Evolutionary conservation across 192 early-diverging fungal species (phyloP), one percentile per base, ranked within the genome.

Genomic region (Umbelopsis sp.): DNA sequence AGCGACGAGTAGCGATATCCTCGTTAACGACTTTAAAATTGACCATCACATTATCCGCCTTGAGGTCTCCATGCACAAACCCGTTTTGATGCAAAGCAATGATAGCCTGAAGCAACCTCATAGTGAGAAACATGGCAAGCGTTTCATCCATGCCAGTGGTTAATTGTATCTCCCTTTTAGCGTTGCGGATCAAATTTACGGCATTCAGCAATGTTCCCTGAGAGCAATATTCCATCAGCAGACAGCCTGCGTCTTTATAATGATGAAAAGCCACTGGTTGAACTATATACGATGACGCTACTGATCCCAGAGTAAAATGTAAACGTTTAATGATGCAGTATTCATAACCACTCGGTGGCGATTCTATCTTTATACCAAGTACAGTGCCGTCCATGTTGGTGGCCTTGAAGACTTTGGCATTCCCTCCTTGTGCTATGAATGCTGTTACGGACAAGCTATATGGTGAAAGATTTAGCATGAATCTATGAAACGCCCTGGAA

Each of bases 31-130:
- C 3, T 35, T 33, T 41, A 4, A 41, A 49, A 9, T 10, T n/a
- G 15, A 78, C 15, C 61, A 78, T 64, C 21, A 78, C 15, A 67
- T 82, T 82, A 37, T 78, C 77, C 0, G 66, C 37, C 47, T 79
- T 78, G 23, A 82, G 48, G 64, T 82, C 81, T 33, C 68, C 65
- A 66, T 82, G 81, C 30, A 76, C 46, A 27, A 79, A 71, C 16
- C 67, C 66, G 7, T 27, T 46, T 12, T 23, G 8, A 37, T 82
- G 81, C 25, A 79, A 61, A 3, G 66, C 49, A 12, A 41, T 21
- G 10, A 82, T 46, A 7, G 45, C 35, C n/a, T 76, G 33, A 10
- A 81, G 23, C 20, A 81, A n/a, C 33, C 53, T 35, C 11, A 71
- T 12, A 0, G 67, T 68, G 13, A 80, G 70, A 33, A 75, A 71